These are phyloP conservation scores for Uronychia setigera DNA, from an alignment of 73 alveolate species.

Conservation along the genomic window DNA sequence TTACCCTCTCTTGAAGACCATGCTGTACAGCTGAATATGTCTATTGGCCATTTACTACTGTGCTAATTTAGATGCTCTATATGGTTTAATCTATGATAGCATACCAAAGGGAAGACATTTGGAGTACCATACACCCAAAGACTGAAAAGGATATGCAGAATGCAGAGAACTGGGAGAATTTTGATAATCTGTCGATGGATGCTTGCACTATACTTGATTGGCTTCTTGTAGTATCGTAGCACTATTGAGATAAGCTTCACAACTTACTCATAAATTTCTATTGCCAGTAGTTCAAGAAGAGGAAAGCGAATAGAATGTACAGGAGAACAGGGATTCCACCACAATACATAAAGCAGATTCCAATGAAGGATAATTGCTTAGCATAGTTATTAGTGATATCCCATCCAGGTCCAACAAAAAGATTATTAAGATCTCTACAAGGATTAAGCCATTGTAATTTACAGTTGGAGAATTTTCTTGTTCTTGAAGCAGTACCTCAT, in stretches of 20 bases:
- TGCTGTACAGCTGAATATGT: neutral
- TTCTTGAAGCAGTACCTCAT: neutral
- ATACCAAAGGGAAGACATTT: constrained; percentile 13
- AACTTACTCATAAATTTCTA: constrained; percentile 2
- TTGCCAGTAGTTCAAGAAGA: neutral
- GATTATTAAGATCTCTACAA: neutral
- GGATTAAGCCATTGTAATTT: neutral
- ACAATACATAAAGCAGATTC: neutral
- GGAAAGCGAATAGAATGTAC: neutral
- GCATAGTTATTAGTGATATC: neutral
- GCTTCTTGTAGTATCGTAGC: constrained; percentile 2
- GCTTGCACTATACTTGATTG: constrained; percentile 11
- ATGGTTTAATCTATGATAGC: neutral
- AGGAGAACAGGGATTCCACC: constrained; percentile 5
- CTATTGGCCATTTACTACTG: neutral
- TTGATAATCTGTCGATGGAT: constrained; percentile 6
- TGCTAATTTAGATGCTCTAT: neutral
- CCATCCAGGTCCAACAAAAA: neutral
- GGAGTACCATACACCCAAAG: constrained; percentile 39
- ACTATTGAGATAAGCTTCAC: neutral
- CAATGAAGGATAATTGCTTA: neutral
- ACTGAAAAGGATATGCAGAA: constrained; percentile 8
- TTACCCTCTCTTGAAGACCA: neutral
- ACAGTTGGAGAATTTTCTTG: neutral
- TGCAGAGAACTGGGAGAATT: constrained; percentile 1